Conservation (phyloP, 345 rosid genomes). For the Dimocarpus longan region DNA sequence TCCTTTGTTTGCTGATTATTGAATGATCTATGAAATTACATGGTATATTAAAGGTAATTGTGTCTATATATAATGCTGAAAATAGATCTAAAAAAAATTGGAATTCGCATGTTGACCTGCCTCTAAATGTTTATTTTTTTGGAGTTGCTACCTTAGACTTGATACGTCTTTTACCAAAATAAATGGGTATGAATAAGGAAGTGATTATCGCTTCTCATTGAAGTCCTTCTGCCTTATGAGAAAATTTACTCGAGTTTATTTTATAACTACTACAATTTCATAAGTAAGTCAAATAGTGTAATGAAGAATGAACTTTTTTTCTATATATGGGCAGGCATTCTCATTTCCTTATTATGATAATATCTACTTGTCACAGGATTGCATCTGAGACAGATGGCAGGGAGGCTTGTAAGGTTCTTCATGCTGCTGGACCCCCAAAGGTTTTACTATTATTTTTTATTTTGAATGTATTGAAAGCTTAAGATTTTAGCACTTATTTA, state of each 20-base stretch:
- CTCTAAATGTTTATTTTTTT: background rate
- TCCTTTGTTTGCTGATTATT: background rate
- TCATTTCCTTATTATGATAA: slow-evolving; percentile 22
- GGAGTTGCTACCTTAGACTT: background rate
- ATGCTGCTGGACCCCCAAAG: slow-evolving; percentile 95
- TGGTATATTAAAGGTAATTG: background rate
- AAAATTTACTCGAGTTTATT: background rate
- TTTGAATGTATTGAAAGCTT: slow-evolving; percentile 1
- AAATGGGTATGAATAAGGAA: background rate
- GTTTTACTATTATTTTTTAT: slow-evolving; percentile 31
- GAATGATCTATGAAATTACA: background rate
- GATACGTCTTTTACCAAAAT: background rate
- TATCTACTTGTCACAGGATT: slow-evolving; percentile 55
- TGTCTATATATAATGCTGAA: background rate
- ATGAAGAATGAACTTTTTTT: background rate
- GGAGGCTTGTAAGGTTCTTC: slow-evolving; percentile 90
- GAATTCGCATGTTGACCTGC: background rate
- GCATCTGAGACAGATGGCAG: slow-evolving; percentile 77
- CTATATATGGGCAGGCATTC: slow-evolving; percentile 10
- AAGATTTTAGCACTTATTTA: background rate
- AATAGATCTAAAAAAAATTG: background rate
- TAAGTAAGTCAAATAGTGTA: background rate
- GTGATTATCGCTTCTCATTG: background rate
- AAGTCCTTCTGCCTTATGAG: background rate
- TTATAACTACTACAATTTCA: background rate